Conservation (phyloP, 169 alveolate species). For the Cryptosporidium sp. region DNA sequence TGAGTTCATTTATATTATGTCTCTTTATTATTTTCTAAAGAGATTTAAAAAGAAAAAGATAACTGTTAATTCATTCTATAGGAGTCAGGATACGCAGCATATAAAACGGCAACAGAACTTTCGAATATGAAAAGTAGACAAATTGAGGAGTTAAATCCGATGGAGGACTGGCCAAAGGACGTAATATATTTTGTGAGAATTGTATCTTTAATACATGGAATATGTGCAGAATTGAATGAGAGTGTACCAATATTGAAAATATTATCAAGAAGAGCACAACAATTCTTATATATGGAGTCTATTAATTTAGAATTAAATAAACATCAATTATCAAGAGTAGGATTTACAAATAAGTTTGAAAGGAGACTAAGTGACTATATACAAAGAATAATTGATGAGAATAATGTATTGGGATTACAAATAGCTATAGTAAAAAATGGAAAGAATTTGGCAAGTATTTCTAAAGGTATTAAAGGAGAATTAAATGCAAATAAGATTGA, state of each 20-base stretch:
- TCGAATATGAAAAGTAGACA: conserved; percentile 68
- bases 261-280: conserved; percentile 82
- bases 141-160: conserved; percentile 78
- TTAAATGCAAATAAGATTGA: conserved; percentile 13
- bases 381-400: background rate
- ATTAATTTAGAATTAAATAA: background rate
- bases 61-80: background rate
- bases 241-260: conserved; percentile 83
- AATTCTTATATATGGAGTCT: conserved; percentile 22
- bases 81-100: conserved; percentile 73
- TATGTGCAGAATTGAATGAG: conserved; percentile 83
- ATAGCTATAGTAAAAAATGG: conserved; percentile 78
- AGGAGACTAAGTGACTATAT: conserved; percentile 20
- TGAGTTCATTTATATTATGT: no score
- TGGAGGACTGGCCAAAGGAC: conserved; percentile 87
- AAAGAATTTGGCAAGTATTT: conserved; percentile 66
- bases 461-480: conserved; percentile 80
- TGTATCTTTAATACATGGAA: conserved; percentile 86
- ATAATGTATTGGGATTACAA: conserved; percentile 78
- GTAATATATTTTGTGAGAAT: conserved; percentile 85
- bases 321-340: background rate
- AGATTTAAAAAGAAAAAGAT: background rate
- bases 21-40: no score
- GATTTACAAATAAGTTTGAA: conserved; percentile 20
- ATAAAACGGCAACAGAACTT: conserved; percentile 61